These are phyloP conservation scores for Parascedosporium putredinis DNA, from an alignment of 2,329 filamentous ascomycete genomes.

Conservation along the genomic window DNA sequence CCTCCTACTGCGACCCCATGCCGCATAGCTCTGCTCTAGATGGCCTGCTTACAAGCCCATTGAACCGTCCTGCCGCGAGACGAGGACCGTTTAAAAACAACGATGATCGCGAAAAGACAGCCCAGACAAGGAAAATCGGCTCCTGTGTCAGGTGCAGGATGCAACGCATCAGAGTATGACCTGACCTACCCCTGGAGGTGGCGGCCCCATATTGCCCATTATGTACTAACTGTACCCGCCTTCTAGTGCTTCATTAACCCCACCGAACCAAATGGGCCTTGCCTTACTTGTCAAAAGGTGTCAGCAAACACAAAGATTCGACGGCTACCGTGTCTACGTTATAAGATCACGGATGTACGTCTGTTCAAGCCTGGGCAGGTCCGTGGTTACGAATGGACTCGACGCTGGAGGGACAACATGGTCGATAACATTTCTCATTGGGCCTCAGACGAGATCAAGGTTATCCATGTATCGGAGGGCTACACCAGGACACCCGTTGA, in stretches of 20 bases:
- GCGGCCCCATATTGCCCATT: neutral
- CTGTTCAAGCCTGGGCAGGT: constrained; percentile 50
- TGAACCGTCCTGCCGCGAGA: constrained; percentile 25
- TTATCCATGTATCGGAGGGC: constrained; percentile 42
- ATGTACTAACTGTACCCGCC: constrained; percentile 5
- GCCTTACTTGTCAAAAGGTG: constrained; percentile 43
- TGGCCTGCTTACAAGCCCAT: constrained; percentile 22
- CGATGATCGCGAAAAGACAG: constrained; percentile 41
- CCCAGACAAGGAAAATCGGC: constrained; percentile 45
- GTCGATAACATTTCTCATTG: constrained; percentile 46
- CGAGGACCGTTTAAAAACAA: constrained; percentile 45
- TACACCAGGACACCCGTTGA: constrained; percentile 37
- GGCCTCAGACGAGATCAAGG: constrained; percentile 39
- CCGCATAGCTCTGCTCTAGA: constrained; percentile 15
- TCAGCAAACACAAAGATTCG: constrained; percentile 35
- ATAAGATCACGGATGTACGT: constrained; percentile 48
- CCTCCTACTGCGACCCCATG: neutral
- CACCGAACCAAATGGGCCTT: constrained; percentile 34
- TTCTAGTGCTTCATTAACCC: constrained; percentile 42
- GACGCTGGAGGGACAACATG: constrained; percentile 45
- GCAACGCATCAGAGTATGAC: constrained; percentile 50
- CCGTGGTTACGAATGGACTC: constrained; percentile 48
- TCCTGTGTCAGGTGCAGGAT: constrained; percentile 52
- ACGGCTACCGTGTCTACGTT: constrained; percentile 47
- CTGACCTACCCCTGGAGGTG: neutral